Evolutionary conservation across 225 moss, liverwort and hornwort genomes (phyloP).

Genomic region (Sphagnum contortum): DNA sequence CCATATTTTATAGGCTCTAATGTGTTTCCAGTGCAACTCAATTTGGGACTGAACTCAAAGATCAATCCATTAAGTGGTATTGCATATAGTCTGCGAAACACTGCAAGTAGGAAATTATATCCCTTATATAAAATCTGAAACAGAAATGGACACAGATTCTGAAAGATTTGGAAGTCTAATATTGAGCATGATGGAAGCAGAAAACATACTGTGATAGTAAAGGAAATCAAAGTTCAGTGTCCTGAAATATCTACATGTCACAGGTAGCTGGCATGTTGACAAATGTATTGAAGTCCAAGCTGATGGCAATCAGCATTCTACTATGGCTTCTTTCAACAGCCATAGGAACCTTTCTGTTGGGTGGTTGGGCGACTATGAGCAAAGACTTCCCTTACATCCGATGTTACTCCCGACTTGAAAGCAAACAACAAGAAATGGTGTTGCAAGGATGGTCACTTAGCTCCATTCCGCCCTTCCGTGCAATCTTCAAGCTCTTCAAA

Average conservation of each 20-base stretch:
- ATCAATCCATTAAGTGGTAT: no score
- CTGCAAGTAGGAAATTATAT: no score
- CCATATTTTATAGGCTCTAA: no score
- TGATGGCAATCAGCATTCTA: constrained; percentile 18
- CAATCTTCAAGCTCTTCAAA: constrained; percentile 50
- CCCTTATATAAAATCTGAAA: no score
- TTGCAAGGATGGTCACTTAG: constrained; percentile 48
- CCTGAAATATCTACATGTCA: not conserved
- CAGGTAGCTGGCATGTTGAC: constrained; percentile 60
- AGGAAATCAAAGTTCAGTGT: no score
- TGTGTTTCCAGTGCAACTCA: no score
- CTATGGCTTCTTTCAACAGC: constrained; percentile 60
- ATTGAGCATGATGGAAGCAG: no score
- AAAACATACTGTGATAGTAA: no score
- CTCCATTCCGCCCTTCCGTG: constrained; percentile 8
- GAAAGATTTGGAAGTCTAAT: no score
- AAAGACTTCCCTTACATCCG: constrained; percentile 16
- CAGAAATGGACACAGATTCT: no score
- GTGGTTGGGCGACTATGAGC: constrained; percentile 33
- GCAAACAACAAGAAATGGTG: constrained; percentile 32
- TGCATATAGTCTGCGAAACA: no score
- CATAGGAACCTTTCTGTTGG: constrained; percentile 48
- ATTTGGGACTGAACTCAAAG: no score
- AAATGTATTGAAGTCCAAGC: constrained; percentile 24
- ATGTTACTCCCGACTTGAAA: constrained; percentile 20